Evolutionary conservation across 352 stramenopile species (phyloP).

Genomic region (Pythium dissimile): DNA sequence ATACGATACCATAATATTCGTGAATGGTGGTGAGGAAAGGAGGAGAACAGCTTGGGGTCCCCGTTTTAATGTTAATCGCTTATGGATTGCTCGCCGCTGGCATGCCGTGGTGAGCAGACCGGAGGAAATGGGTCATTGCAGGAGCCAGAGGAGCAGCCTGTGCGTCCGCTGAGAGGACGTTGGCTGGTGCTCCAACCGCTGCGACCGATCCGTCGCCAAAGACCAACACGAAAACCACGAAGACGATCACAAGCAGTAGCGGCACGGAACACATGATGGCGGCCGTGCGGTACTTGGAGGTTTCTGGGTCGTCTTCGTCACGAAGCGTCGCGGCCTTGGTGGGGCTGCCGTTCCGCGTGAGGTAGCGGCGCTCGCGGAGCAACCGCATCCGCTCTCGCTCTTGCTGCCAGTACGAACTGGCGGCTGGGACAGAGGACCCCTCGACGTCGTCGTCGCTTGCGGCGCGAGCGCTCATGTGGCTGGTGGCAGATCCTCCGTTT

Average conservation of each 20-base stretch:
- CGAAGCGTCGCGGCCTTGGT: constrained; percentile 15
- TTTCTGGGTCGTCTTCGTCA: constrained; percentile 7
- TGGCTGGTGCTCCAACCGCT: constrained; percentile 13
- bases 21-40: background rate
- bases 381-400: constrained; percentile 56
- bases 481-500: background rate
- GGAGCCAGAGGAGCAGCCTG: background rate
- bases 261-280: constrained; percentile 73
- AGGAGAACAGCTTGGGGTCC: no score
- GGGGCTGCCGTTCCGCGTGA: constrained; percentile 10
- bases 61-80: background rate
- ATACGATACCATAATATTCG: constrained; percentile 23
- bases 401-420: constrained; percentile 77
- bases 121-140: background rate
- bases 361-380: constrained; percentile 12
- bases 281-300: constrained; percentile 35
- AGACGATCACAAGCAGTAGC: constrained; percentile 50
- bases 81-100: background rate
- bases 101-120: background rate
- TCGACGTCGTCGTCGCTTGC: constrained; percentile 15
- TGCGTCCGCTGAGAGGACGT: constrained; percentile 11
- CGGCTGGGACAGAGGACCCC: constrained; percentile 3
- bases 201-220: constrained; percentile 26
- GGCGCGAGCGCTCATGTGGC: background rate
- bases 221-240: constrained; percentile 52